Evolutionary conservation across 192 early-diverging fungal species (phyloP), one percentile per base, ranked within the genome.

Genomic region (Coemansia sp.): DNA sequence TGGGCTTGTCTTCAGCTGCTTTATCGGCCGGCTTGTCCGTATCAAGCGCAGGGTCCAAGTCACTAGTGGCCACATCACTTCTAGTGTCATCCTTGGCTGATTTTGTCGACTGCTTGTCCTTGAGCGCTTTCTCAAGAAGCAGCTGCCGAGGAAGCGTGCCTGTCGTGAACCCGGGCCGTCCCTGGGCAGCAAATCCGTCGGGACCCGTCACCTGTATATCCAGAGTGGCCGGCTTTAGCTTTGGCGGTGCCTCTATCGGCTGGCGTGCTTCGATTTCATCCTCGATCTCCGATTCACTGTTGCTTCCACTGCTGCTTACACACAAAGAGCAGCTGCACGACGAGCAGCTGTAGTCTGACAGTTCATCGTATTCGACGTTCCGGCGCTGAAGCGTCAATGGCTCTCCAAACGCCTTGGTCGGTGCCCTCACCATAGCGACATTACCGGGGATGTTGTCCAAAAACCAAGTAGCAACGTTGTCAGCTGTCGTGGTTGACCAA

Each of bases 401-500:
- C n/a, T 49, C 44, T 4, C 72, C 72, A 50, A 75, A 75, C 17
- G 53, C 46, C 8, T 42, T 57, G 9, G 50, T 39, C 8, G 61
- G 50, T 19, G 61, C 60, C 17, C 47, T 76, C 34, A 76, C 43
- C 23, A 68, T 52, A 11, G 72, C 62, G 23, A 76, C 58, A 20
- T 63, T 58, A 9, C 72, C 72, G 1, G 72, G 72, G 33, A 76
- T 76, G 50, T 68, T 76, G 43, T 76, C 72, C 45, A 76, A 52
- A 19, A 76, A 76, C 72, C 72, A 76, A 1, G 72, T 76, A 18
- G 72, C 72, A 14, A 76, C 58, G 28, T 76, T 67, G 44, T 76
- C 72, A 0, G 61, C 65, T 7, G 50, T 58, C 28, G 65, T 50
- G 0, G 60, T n/a, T 14, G 60, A 50, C 72, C 72, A 76, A 36